Evolutionary conservation across 768 basidiomycete genomes (phyloP), one percentile per base, ranked within the genome.

Genomic region (Saitozyma podzolica): DNA sequence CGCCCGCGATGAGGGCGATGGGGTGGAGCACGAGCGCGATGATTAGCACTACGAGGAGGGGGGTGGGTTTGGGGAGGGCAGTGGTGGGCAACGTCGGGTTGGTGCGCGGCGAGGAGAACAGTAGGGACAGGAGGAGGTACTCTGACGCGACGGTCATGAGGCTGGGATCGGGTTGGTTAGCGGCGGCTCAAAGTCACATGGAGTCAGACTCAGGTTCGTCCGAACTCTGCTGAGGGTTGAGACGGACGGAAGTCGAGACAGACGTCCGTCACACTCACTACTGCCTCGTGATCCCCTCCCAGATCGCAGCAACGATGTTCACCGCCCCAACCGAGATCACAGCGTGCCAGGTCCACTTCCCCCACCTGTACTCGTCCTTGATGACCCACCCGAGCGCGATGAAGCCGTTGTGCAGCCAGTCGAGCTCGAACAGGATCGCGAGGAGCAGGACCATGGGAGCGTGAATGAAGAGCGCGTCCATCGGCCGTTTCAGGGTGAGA

Each of bases 401-500:
- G 79, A 88, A 87, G 13, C 87, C 83, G 47, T 83, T 84, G 65
- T 86, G 85, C 20, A 82, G 69, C 66, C 82, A 78, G 64, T 86
- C 80, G 60, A 89, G 85, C 82, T 89, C 53, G 85, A 86, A 69
- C 63, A 91, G 87, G 61, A 89, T 80, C 42, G 89, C 72, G 37
- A 75, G 61, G 58, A 78, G 67, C 54, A 79, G 67, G 8, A 74
- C 72, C 57, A 95, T 82, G 0, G 94, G 94, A 0, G 90, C 89
- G 68, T 96, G 93, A 59, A 96, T 90, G 67, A 94, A 87, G 0
- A 87, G 83, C 41, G 85, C 86, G 76, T 93, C 91, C 47, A 94
- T 77, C 0, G 90, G 91, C 42, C 75, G 68, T 20, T 64, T 61
- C 50, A 73, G 64, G 6, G 77, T 74, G 45, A 76, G 63, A n/a